Base-by-base conservation (phyloP, 331 rosid genomes). In the Pyracantha coccinea region DNA sequence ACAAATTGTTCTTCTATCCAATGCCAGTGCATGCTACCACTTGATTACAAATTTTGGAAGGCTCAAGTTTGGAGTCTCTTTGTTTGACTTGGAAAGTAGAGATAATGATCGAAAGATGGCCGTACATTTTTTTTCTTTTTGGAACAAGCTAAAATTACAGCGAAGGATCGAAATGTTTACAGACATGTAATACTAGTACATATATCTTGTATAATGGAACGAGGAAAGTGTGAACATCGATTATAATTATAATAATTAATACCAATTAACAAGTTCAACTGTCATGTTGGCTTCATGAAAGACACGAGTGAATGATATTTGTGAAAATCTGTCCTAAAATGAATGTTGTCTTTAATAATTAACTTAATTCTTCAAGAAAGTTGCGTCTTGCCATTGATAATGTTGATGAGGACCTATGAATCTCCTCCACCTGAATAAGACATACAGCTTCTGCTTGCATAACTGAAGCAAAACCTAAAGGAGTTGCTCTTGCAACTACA, bases 41-140 rank as follows among this genome's bases (percentile, higher is more conserved):
- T 38, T 3, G 19, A 58, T 58, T 38, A 17, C 60, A 60, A 23
- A 61, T 25, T 38, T 38, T 17, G 58, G 19, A 70, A 70, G 45
- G 63, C 28, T 54, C 21, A 20, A 71, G 75, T 74, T 80, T 78
- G 82, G 77, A 82, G 20, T 50, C 4, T 16, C n/a, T 62, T 54
- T 72, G 68, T 80, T 89, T 81, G 88, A 81, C 72, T 75, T 63
- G 73, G 59, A 80, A 73, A 78, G 45, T 27, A 29, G 74, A 70
- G 35, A 55, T 38, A 75, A 47, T 38, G 45, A 38, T 50, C 20
- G n/a, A 17, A 16, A 50, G 55, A 50, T 50, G 55, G 55, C 3
- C 55, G 16, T 16, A 50, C 55, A 16, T 50, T 17, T 50, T 17
- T 50, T 50, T 50, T 50, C n/a, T 16, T 50, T 50, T 50, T 50